Evolutionary conservation across 139 green algal species (phyloP).

Genomic region (Coelastrella sp.): DNA sequence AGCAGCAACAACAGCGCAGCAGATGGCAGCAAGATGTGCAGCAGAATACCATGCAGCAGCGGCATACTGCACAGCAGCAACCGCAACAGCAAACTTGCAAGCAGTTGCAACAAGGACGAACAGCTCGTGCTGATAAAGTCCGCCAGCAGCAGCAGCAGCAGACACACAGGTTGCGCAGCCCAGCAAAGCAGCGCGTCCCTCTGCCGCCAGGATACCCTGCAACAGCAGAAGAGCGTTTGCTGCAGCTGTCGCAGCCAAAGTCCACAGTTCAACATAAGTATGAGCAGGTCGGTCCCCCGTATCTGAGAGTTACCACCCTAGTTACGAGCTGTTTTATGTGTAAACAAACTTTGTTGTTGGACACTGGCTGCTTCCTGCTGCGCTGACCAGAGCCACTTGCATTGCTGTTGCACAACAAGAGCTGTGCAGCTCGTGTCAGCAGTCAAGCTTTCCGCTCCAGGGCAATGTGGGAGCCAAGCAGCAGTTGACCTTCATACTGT

Average conservation of each 20-base stretch:
- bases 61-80: not conserved
- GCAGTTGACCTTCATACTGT: no score
- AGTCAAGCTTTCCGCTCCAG: no score
- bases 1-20: not conserved
- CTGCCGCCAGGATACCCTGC: conserved; percentile 6
- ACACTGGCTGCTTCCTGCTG: not conserved
- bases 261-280: conserved; percentile 29
- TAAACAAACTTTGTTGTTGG: no score
- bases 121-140: not conserved
- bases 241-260: conserved; percentile 39
- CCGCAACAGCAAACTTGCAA: not conserved
- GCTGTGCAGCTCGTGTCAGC: no score
- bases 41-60: not conserved
- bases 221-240: not conserved
- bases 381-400: no score
- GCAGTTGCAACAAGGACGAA: not conserved
- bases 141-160: conserved; percentile 12
- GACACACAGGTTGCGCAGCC: not conserved
- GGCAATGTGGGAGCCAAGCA: no score
- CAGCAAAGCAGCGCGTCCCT: not conserved
- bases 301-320: no score
- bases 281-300: conserved; percentile 1
- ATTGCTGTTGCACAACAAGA: no score
- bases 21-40: not conserved
- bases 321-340: no score